Conservation (phyloP, 139 green algal genomes). For the Marvania coccoides region DNA sequence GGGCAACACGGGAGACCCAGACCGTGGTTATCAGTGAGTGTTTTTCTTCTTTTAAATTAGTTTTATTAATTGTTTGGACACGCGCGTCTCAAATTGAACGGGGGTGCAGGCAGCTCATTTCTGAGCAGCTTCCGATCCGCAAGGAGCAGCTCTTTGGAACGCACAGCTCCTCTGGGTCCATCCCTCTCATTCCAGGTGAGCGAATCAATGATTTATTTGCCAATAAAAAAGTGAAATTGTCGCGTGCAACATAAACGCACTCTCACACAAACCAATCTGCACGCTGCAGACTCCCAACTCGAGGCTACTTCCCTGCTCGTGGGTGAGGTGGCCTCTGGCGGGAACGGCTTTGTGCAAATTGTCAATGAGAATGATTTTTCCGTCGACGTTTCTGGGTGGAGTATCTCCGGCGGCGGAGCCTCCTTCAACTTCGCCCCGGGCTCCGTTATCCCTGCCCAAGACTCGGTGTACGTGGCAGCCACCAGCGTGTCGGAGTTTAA, state of each 20-base stretch:
- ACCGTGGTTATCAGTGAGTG: slow-evolving; percentile 37
- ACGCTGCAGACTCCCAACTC: slow-evolving; percentile 10
- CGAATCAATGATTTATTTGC: too few relatives aligned
- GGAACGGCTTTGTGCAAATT: slow-evolving; percentile 39
- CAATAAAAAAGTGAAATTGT: too few relatives aligned
- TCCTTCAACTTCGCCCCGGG: slow-evolving; percentile 30
- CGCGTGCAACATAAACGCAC: too few relatives aligned
- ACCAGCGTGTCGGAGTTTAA: slow-evolving; percentile 25
- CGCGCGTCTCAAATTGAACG: not conserved
- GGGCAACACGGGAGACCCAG: slow-evolving; percentile 31
- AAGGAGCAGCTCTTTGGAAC: slow-evolving; percentile 45
- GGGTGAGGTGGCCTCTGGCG: not conserved
- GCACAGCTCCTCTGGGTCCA: slow-evolving; percentile 34
- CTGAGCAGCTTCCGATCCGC: slow-evolving; percentile 45
- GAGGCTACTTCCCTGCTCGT: slow-evolving; percentile 17
- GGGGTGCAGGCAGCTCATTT: slow-evolving; percentile 38
- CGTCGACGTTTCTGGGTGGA: slow-evolving; percentile 63
- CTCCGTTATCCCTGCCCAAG: slow-evolving; percentile 36
- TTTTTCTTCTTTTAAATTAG: not conserved
- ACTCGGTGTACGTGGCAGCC: slow-evolving; percentile 21
- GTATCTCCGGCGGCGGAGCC: slow-evolving; percentile 21
- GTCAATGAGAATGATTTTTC: slow-evolving; percentile 43
- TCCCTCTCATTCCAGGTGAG: slow-evolving; percentile 37
- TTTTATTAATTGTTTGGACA: not conserved
- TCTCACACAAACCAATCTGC: too few relatives aligned